Evolutionary conservation across 139 green algal species (phyloP).

Genomic region (Chlorella vulgaris): DNA sequence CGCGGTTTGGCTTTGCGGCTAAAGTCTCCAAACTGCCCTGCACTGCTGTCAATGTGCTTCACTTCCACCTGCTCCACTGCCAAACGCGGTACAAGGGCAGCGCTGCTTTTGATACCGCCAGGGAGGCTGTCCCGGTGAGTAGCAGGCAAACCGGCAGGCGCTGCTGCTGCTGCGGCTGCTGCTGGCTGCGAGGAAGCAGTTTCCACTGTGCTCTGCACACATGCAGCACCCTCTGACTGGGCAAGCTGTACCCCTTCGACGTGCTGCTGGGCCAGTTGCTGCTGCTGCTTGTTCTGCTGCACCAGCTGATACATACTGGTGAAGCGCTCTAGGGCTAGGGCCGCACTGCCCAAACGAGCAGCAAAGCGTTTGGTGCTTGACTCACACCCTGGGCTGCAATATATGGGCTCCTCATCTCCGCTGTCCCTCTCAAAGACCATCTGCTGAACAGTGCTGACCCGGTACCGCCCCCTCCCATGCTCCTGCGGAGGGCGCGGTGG

Average conservation of each 20-base stretch:
- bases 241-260: no score
- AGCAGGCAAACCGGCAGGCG: neutral
- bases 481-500: neutral
- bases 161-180: neutral
- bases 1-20: slow-evolving; percentile 8
- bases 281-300: slow-evolving; percentile 4
- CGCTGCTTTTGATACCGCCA: neutral
- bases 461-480: neutral
- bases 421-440: neutral
- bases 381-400: slow-evolving; percentile 16
- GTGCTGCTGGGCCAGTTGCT: no score
- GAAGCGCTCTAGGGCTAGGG: slow-evolving; percentile 28
- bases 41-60: slow-evolving; percentile 18
- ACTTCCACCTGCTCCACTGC: slow-evolving; percentile 20
- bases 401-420: neutral
- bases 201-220: neutral
- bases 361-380: slow-evolving; percentile 1
- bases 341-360: slow-evolving; percentile 8
- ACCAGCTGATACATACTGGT: slow-evolving; percentile 17
- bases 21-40: slow-evolving; percentile 25
- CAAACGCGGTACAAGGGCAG: slow-evolving; percentile 3
- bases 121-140: neutral
- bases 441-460: neutral
- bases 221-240: neutral
- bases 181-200: neutral